Evolutionary conservation across 2,329 filamentous ascomycete genomes (phyloP).

Genomic region (Eutypa lata): DNA sequence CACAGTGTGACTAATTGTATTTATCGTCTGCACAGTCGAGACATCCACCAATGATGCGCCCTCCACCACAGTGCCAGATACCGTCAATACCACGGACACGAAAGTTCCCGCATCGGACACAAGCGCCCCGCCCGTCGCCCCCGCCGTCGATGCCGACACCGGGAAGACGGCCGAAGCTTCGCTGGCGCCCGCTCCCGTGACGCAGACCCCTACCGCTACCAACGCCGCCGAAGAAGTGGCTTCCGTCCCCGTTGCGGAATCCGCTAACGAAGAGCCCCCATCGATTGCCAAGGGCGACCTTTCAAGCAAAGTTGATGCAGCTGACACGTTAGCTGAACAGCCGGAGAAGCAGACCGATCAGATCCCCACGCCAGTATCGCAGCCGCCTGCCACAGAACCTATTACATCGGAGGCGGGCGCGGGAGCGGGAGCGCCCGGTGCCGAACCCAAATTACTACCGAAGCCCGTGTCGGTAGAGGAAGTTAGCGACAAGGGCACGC

Average conservation of each 20-base stretch:
- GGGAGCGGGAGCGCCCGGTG: slow-evolving; percentile 4
- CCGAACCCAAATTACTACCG: slow-evolving; percentile 17
- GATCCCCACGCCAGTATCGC: slow-evolving; percentile 5
- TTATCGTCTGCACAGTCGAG: slow-evolving; percentile 2
- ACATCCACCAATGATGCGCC: slow-evolving; percentile 10
- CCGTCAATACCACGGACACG: slow-evolving; percentile 17
- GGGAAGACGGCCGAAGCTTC: slow-evolving; percentile 16
- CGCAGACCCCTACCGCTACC: slow-evolving; percentile 7
- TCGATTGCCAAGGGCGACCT: slow-evolving; percentile 17
- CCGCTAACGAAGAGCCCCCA: slow-evolving; percentile 9
- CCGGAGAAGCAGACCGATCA: slow-evolving; percentile 21
- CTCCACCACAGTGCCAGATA: slow-evolving; percentile 6
- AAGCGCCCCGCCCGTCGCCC: slow-evolving; percentile 14
- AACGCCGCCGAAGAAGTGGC: slow-evolving; percentile 5
- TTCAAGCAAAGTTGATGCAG: slow-evolving; percentile 14
- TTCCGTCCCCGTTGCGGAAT: slow-evolving; percentile 10
- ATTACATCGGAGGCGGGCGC: slow-evolving; percentile 12
- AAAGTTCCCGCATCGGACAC: slow-evolving; percentile 14
- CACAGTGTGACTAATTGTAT: slow-evolving; percentile 1
- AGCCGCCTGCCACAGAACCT: slow-evolving; percentile 3
- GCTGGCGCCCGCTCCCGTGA: slow-evolving; percentile 12
- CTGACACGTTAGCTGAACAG: slow-evolving; percentile 14
- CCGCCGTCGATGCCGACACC: slow-evolving; percentile 4
- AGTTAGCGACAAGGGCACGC: slow-evolving; percentile 21
- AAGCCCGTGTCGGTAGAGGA: slow-evolving; percentile 28